Conservation (phyloP, 1,284 basidiomycete genomes). For the Dichomitus squalens region DNA sequence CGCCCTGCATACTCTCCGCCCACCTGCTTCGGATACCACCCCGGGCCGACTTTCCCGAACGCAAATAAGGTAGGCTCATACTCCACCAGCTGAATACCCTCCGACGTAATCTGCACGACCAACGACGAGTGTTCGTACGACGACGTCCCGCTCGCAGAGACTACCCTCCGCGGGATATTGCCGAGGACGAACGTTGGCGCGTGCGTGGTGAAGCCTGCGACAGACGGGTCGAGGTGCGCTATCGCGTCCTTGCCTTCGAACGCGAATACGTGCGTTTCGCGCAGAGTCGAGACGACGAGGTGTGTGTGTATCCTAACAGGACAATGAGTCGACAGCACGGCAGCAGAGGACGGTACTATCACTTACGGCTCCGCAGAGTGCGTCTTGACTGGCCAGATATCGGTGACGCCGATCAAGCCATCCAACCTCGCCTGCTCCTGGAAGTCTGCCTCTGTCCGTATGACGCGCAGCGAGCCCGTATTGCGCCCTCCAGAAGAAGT, state of each 20-base stretch:
- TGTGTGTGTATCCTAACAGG: slow-evolving; percentile 49
- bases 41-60: slow-evolving; percentile 36
- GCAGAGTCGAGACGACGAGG: slow-evolving; percentile 59
- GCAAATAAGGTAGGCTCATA: slow-evolving; percentile 43
- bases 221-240: slow-evolving; percentile 40
- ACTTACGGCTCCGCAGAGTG: slow-evolving; percentile 51
- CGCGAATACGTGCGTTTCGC: slow-evolving; percentile 54
- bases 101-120: slow-evolving; percentile 73
- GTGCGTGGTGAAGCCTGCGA: slow-evolving; percentile 47
- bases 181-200: slow-evolving; percentile 67
- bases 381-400: slow-evolving; percentile 67
- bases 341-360: slow-evolving; percentile 26
- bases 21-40: slow-evolving; percentile 34
- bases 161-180: slow-evolving; percentile 49
- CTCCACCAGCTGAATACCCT: slow-evolving; percentile 55
- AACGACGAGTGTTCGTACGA: slow-evolving; percentile 54
- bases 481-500: slow-evolving; percentile 88
- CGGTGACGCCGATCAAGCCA: slow-evolving; percentile 59
- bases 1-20: slow-evolving; percentile 35
- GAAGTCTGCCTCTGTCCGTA: slow-evolving; percentile 88
- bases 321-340: background rate
- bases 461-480: slow-evolving; percentile 79
- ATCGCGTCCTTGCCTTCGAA: slow-evolving; percentile 44
- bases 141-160: slow-evolving; percentile 27
- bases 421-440: slow-evolving; percentile 65